phyloP scores from a whole-genome alignment of 805 yeast genomes.

The Candida orba region DNA sequence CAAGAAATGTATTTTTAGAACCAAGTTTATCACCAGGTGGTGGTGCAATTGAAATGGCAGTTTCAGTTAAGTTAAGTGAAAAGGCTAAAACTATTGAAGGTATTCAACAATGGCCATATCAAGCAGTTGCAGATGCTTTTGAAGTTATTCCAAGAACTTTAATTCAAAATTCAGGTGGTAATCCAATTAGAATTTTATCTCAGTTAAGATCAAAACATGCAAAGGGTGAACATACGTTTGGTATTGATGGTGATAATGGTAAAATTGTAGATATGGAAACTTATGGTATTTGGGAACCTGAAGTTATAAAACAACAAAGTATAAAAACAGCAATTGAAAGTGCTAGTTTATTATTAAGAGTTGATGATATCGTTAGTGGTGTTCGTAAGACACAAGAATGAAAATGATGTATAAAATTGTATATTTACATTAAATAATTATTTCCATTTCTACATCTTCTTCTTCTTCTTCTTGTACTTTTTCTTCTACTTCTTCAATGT shows the following conservation, averaged over 20 bases:
- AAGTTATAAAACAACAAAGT: constrained; percentile 93
- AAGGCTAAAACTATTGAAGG: constrained; percentile 91
- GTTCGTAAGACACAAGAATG: constrained; percentile 50
- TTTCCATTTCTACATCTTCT: constrained; percentile 2
- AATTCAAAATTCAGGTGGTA: constrained; percentile 96
- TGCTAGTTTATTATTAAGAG: constrained; percentile 90
- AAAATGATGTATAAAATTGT: neutral
- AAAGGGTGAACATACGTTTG: constrained; percentile 75
- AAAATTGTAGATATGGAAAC: constrained; percentile 91
- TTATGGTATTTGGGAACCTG: constrained; percentile 99
- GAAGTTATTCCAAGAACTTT: constrained; percentile 97
- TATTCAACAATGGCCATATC: constrained; percentile 97
- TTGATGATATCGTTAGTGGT: constrained; percentile 96
- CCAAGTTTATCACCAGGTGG: constrained; percentile 98
- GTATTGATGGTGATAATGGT: constrained; percentile 93
- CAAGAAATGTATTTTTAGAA: constrained; percentile 89
- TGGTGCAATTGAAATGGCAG: constrained; percentile 99
- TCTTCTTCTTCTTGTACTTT: constrained; percentile 8
- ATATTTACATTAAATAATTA: neutral
- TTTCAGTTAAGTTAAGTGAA: constrained; percentile 79
- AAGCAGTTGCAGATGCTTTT: constrained; percentile 97
- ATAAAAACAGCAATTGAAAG: constrained; percentile 97
- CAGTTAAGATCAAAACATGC: constrained; percentile 96
- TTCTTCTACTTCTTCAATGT: neutral
- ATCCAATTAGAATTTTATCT: constrained; percentile 82